Base-by-base conservation (phyloP, 164 flowering plant species). In the Platanus orientalis region DNA sequence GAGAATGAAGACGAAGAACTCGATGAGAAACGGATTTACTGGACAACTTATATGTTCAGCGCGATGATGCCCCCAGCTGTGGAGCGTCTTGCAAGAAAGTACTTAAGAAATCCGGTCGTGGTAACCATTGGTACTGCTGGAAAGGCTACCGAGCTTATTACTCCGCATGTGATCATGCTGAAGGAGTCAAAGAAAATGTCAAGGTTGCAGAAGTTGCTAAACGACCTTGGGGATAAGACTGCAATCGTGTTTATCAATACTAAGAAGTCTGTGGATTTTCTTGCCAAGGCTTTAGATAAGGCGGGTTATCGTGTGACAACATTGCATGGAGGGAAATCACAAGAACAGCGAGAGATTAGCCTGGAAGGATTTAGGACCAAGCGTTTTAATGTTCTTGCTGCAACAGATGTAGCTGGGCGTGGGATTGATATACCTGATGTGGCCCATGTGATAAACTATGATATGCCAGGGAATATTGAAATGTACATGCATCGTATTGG, bases 1-100 rank as follows among this genome's bases (percentile, higher is more conserved):
- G 96, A 91, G 73, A 91, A 91, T 69, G 94, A 91, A 75, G 97
- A 91, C 65, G 97, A 92, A 40, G 94, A 92, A 80, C 90, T 92
- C 39, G 97, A 92, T 58, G 90, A 76, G 78, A 92, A 89, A 51
- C 75, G 57, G 78, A 88, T 92, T 25, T 92, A 92, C 61, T 58
- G 97, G 45, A 92, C 98, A 0, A 92, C 97, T 24, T 88, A 92
- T 47, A 92, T 92, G 98, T 92, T 92, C 42, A 88, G 96, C 73
- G 98, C 98, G 13, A 92, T 96, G 7, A 90, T 92, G 98, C 96
- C 98, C 0, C 82, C 89, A 1, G 87, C 96, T 32, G 96, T 90
- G 27, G 97, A 92, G 81, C 65, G 98, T 64, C 87, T 92, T 65
- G 97, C 97, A 0, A 83, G 96, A 71, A 92, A 92, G 78, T 92